Evolutionary conservation across 371 early-diverging fungal genomes (phyloP), one percentile per base, ranked within the genome.

Genomic region (Mucor piriformis): DNA sequence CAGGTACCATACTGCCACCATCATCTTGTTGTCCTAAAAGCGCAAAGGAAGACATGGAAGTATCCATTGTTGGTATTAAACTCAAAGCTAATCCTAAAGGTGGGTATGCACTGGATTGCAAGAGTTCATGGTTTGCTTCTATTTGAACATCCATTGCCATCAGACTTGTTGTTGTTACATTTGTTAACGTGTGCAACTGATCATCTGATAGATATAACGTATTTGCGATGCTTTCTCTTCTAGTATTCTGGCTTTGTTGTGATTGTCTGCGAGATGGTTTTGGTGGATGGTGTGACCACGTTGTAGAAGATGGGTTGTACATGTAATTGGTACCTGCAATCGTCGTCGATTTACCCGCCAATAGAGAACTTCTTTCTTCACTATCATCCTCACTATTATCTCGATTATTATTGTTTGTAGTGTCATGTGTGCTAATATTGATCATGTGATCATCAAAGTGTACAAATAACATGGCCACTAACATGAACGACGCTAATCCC

Each of bases 31-130:
- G 59, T 20, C 65, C 67, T 42, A 77, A 60, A 2, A 18, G 11
- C 0, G 46, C 46, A 46, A 46, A 46, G 6, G 67, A 70, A 23
- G 72, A 72, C 6, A 77, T 38, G 3, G 74, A 70, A 15, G 73
- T 66, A 50, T 77, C 74, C 29, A 72, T 51, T 2, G 77, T 67
- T 5, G 77, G 77, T 20, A 77, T 72, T 20, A 63, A 61, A 6
- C 74, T 72, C 11, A 77, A 62, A 8, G 62, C 74, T 23, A 77
- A 63, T 8, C 77, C 77, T n/a, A 77, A 59, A 5, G 77, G 47
- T n/a, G 77, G 77, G 8, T 72, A 42, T 25, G 54, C 57, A 59
- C 38, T 12, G 8, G 24, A 18, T 10, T 57, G 57, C 4, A 49
- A 40, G 13, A 46, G 15, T 3, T 48, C 57, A 2, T 57, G 24